Conservation (phyloP, 352 stramenopile genomes). For the Phytophthora pseudosyringae region DNA sequence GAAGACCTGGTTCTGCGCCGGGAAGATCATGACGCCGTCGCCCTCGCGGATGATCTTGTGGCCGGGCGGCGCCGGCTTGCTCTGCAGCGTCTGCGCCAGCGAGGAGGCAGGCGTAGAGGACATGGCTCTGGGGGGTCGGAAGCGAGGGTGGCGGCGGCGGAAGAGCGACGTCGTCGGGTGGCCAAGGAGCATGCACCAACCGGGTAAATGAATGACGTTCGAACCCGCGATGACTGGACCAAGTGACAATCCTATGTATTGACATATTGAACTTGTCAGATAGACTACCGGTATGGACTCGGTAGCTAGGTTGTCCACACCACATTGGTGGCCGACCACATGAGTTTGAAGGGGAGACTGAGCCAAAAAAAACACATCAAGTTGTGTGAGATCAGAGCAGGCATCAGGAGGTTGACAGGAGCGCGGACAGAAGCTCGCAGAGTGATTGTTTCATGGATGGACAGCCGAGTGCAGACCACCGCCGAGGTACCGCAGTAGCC, state of each 20-base stretch:
- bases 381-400: background rate
- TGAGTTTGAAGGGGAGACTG: slow-evolving; percentile 22
- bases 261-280: background rate
- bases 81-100: slow-evolving; percentile 67
- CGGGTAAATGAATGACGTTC: slow-evolving; percentile 6
- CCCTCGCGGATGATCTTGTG: slow-evolving; percentile 92
- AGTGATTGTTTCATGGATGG: slow-evolving; percentile 44
- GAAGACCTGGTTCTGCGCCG: slow-evolving; percentile 91
- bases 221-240: slow-evolving; percentile 12
- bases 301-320: background rate
- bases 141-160: slow-evolving; percentile 2
- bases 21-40: slow-evolving; percentile 92
- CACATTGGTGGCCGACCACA: slow-evolving; percentile 5
- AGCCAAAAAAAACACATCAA: background rate
- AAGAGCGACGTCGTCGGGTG: background rate
- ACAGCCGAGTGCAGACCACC: slow-evolving; percentile 26
- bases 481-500: slow-evolving; percentile 33
- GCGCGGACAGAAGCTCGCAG: background rate
- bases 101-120: slow-evolving; percentile 55
- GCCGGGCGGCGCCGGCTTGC: slow-evolving; percentile 59
- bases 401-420: slow-evolving; percentile 13
- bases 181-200: slow-evolving; percentile 37
- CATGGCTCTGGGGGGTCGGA: slow-evolving; percentile 26
- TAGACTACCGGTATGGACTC: background rate
- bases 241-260: slow-evolving; percentile 4